phyloP scores from a whole-genome alignment of 2,329 filamentous ascomycete genomes.

The Rhinocladiella mackenziei region DNA sequence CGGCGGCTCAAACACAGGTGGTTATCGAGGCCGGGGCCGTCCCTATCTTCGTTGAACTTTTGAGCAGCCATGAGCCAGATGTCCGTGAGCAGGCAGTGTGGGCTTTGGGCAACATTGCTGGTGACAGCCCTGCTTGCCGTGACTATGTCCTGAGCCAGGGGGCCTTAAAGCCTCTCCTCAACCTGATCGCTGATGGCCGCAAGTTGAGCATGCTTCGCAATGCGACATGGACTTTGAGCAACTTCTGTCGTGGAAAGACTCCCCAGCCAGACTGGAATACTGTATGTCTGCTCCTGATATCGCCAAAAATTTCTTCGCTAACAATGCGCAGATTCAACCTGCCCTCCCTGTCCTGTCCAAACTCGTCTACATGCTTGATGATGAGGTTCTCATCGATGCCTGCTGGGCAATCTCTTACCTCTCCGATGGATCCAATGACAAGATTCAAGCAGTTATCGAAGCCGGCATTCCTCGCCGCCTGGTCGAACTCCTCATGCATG shows the following conservation, averaged over 20 bases:
- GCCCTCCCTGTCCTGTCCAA: slow-evolving; percentile 93
- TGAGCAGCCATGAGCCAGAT: slow-evolving; percentile 94
- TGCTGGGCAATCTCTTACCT: slow-evolving; percentile 99
- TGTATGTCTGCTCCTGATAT: slow-evolving; percentile 53
- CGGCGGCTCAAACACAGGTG: slow-evolving; percentile 94
- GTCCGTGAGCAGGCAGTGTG: slow-evolving; percentile 97
- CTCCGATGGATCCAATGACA: slow-evolving; percentile 96
- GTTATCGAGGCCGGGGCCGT: slow-evolving; percentile 98
- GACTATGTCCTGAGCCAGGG: slow-evolving; percentile 92
- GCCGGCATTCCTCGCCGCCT: slow-evolving; percentile 93
- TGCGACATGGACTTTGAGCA: slow-evolving; percentile 97
- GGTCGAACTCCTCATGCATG: slow-evolving; percentile 96
- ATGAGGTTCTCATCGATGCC: slow-evolving; percentile 96
- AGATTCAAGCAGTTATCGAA: slow-evolving; percentile 98
- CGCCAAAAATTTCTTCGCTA: slow-evolving; percentile 27
- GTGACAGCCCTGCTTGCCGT: slow-evolving; percentile 94
- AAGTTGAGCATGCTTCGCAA: slow-evolving; percentile 99
- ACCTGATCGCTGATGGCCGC: slow-evolving; percentile 89
- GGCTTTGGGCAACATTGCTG: slow-evolving; percentile 97
- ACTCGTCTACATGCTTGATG: slow-evolving; percentile 96
- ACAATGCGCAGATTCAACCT: slow-evolving; percentile 69
- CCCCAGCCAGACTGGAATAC: slow-evolving; percentile 97
- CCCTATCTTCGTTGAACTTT: slow-evolving; percentile 94
- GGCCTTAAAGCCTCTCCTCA: slow-evolving; percentile 83
- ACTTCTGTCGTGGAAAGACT: slow-evolving; percentile 99